These are phyloP conservation scores for Penicillium egyptiacum DNA, from an alignment of 495 filamentous ascomycete species.

Conservation along the genomic window DNA sequence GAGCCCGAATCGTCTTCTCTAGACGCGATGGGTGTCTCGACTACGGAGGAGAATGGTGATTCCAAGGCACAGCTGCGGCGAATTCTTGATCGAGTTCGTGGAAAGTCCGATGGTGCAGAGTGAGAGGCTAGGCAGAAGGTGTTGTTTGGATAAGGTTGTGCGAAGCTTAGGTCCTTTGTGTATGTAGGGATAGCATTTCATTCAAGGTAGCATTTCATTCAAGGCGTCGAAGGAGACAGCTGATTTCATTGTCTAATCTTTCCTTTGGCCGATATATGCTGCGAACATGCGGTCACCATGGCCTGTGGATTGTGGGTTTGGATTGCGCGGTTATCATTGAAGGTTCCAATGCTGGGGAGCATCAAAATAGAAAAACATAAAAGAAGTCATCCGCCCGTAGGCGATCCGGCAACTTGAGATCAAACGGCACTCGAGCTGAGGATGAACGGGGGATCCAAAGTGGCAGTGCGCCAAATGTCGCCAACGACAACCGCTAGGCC, in stretches of 20 bases:
- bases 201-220: conserved; percentile 1
- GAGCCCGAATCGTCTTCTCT: conserved; percentile 25
- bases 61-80: conserved; percentile 25
- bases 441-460: too few relatives aligned
- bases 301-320: too few relatives aligned
- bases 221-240: not conserved
- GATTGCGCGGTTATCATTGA: too few relatives aligned
- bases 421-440: too few relatives aligned
- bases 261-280: not conserved
- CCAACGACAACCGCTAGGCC: too few relatives aligned
- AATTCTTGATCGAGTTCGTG: conserved; percentile 26
- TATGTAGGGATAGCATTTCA: not conserved
- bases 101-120: conserved; percentile 13
- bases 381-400: too few relatives aligned
- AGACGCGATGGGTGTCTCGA: conserved; percentile 24
- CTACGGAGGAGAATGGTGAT: conserved; percentile 17
- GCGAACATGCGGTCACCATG: not conserved
- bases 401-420: too few relatives aligned
- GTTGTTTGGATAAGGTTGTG: not conserved
- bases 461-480: too few relatives aligned
- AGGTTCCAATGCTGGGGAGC: too few relatives aligned
- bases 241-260: not conserved
- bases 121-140: not conserved
- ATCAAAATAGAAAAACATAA: too few relatives aligned
- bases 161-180: not conserved